A percentile compares a stretch with the other conserved stretches of the same genome.
Conservation (phyloP, 345 rosid species). For the Brassica carinata region DNA sequence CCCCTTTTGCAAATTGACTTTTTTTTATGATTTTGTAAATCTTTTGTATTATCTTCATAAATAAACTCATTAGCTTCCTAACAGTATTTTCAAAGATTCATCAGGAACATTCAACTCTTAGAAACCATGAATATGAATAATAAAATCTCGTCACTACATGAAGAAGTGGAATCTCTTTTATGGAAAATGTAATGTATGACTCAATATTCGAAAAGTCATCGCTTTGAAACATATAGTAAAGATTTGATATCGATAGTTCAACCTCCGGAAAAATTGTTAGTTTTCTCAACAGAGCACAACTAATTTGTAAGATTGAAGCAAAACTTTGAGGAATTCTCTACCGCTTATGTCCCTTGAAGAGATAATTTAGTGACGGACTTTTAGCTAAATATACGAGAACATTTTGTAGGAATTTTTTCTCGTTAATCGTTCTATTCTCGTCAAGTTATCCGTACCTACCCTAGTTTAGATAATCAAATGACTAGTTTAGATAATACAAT, state of each 20-base stretch:
- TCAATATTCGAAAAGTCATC: not conserved
- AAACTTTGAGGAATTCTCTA: not conserved
- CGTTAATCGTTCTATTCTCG: not conserved
- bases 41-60: not conserved
- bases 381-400: not conserved
- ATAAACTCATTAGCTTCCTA: not conserved
- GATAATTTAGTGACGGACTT: no score
- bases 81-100: not conserved
- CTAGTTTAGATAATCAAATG: no score
- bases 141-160: not conserved
- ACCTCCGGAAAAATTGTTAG: not conserved
- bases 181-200: not conserved
- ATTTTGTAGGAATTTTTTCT: not conserved
- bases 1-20: slow-evolving; percentile 6
- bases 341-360: not conserved
- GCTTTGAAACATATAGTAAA: no score
- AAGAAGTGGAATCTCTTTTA: not conserved
- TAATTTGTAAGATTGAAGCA: not conserved
- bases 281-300: not conserved
- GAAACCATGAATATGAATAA: not conserved
- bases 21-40: not conserved
- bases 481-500: no score
- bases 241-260: no score
- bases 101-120: not conserved
- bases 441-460: no score